Evolutionary conservation across 306 rosid species (phyloP).

Genomic region (Cucurbita pepo): DNA sequence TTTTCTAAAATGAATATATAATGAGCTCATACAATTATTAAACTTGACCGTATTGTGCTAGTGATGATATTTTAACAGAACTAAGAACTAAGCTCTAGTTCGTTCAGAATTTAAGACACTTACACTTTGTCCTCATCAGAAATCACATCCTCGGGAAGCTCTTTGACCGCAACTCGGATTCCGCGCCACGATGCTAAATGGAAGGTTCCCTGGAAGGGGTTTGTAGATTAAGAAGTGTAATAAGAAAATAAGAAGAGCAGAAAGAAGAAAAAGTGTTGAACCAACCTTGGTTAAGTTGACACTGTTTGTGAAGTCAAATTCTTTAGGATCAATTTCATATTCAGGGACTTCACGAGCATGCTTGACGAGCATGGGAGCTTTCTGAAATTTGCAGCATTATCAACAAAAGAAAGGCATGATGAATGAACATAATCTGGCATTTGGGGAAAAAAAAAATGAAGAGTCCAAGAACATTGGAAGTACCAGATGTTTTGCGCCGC

Average conservation of each 20-base stretch:
- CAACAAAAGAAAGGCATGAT: not conserved
- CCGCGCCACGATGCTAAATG: conserved; percentile 80
- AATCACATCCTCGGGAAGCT: conserved; percentile 54
- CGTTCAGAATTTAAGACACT: not conserved
- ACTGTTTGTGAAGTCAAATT: conserved; percentile 76
- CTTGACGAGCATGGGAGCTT: conserved; percentile 72
- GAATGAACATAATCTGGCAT: not conserved
- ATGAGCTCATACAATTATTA: no score
- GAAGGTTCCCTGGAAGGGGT: conserved; percentile 62
- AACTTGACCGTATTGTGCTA: no score
- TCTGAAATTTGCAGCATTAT: conserved; percentile 23
- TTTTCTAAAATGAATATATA: no score
- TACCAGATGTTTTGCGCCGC: conserved; percentile 71
- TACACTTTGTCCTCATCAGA: conserved; percentile 75
- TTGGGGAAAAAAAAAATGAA: no score
- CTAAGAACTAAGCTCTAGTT: no score
- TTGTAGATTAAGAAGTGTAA: not conserved
- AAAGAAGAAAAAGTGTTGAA: not conserved
- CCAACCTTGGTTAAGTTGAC: conserved; percentile 76
- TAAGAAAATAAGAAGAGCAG: not conserved
- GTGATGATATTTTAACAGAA: no score
- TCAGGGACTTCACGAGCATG: conserved; percentile 84
- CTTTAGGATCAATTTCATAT: conserved; percentile 77
- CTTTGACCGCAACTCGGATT: conserved; percentile 80
- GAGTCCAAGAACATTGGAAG: conserved; percentile 7